These are phyloP conservation scores for Pulveroboletus sp. DNA, from an alignment of 1,284 basidiomycete genomes.

Conservation along the genomic window DNA sequence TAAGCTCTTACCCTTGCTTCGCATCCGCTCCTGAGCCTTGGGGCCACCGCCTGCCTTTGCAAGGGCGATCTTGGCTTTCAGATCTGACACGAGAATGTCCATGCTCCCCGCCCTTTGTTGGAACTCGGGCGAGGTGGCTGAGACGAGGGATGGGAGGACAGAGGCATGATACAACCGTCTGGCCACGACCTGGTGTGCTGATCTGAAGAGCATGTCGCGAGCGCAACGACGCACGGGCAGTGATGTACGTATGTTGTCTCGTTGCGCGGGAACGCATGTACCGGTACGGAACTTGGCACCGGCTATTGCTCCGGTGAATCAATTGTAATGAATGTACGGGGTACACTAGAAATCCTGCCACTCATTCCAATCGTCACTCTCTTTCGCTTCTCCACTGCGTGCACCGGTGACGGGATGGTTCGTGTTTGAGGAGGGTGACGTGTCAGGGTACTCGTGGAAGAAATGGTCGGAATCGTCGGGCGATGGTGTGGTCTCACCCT, in stretches of 20 bases:
- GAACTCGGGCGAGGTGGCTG: constrained; percentile 69
- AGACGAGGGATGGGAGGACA: constrained; percentile 68
- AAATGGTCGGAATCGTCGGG: constrained; percentile 56
- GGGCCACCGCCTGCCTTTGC: constrained; percentile 60
- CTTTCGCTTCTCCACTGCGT: constrained; percentile 33
- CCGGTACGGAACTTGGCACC: constrained; percentile 25
- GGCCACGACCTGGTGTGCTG: not conserved
- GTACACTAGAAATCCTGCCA: constrained; percentile 69
- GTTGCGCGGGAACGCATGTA: not conserved
- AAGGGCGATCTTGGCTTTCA: constrained; percentile 54
- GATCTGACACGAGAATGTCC: constrained; percentile 61
- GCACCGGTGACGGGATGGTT: constrained; percentile 18
- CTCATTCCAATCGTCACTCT: constrained; percentile 64
- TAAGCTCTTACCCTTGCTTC: constrained; percentile 79
- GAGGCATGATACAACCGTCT: constrained; percentile 55
- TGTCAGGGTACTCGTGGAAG: constrained; percentile 49
- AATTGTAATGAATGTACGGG: not conserved
- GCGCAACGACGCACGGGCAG: too few species aligned
- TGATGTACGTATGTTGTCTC: not conserved
- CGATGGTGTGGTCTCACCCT: constrained; percentile 50
- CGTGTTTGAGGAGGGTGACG: constrained; percentile 20
- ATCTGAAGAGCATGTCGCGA: constrained; percentile 24
- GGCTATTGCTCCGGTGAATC: constrained; percentile 11
- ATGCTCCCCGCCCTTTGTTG: constrained; percentile 59
- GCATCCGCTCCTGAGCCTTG: constrained; percentile 76